Percentiles rank a stretch among this genome's conserved stretches.
phyloP scores from a whole-genome alignment of 768 basidiomycete species.

The Tricholoma terreum region DNA sequence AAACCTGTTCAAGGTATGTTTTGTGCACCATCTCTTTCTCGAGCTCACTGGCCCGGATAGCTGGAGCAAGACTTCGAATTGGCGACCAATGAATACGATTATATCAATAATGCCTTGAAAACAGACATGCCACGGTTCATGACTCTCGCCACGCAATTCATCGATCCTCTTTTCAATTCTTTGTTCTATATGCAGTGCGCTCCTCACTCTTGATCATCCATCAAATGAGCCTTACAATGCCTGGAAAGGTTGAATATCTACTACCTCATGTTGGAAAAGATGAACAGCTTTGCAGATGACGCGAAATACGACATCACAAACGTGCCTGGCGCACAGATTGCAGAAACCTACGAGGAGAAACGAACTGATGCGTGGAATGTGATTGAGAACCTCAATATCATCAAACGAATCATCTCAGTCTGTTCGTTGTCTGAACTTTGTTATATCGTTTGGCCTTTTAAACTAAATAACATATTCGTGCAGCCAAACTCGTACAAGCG shows the following conservation, averaged over 20 bases:
- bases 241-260: slow-evolving; percentile 78
- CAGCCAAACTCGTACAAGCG: slow-evolving; percentile 69
- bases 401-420: slow-evolving; percentile 81
- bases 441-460: neutral
- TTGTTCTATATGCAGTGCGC: slow-evolving; percentile 99
- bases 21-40: neutral
- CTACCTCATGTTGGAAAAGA: slow-evolving; percentile 92
- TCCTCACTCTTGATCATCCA: slow-evolving; percentile 1
- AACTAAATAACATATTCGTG: neutral
- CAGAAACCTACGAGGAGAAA: slow-evolving; percentile 70
- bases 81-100: slow-evolving; percentile 90
- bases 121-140: slow-evolving; percentile 93
- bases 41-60: slow-evolving; percentile 37
- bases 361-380: slow-evolving; percentile 79
- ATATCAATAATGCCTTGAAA: slow-evolving; percentile 87
- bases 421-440: slow-evolving; percentile 48
- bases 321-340: slow-evolving; percentile 65
- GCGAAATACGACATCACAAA: slow-evolving; percentile 74
- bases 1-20: slow-evolving; percentile 85
- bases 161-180: slow-evolving; percentile 96
- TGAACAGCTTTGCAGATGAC: slow-evolving; percentile 80
- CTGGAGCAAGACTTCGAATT: slow-evolving; percentile 95
- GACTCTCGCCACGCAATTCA: slow-evolving; percentile 80
- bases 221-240: slow-evolving; percentile 1
- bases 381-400: slow-evolving; percentile 78